Base-by-base conservation (phyloP, 2,329 filamentous ascomycete species). In the Dendryphion nanum region DNA sequence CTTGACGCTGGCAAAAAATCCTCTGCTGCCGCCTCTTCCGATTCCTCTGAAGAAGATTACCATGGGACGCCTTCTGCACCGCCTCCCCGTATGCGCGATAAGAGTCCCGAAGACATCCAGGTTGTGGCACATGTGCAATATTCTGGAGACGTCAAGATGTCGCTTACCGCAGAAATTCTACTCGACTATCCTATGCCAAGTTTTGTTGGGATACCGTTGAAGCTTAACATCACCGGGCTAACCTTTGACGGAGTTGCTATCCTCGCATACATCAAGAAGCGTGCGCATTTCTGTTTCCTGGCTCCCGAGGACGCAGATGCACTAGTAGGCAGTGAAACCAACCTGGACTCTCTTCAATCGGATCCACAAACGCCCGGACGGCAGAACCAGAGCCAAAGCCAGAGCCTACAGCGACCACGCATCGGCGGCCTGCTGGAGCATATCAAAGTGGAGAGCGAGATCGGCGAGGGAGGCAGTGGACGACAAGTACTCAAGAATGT, bases 161-260 rank as follows among this genome's bases (percentile, higher is more conserved):
- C 89, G 44, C 75, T 98, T 34, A 97, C 93, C 17, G 90, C 93
- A 1, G 90, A 97, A 67, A 95, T 98, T 29, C 74, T 97, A 20
- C 82, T 98, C 21, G 93, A 98, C 67, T 98, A 98, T 63, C 93
- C 93, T 1, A 97, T 97, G 88, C 90, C 90, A 28, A 95, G 88
- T 70, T 98, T 98, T 58, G 91, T 97, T 2, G 89, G 90, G 10
- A 91, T 98, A 44, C 93, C 93, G 1, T 77, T 98, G 32, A 91
- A 93, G 64, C 76, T 98, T 18, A 95, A 91, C 63, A 94, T 98
- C 51, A 97, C 93, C 1, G 93, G 93, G 0, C 70, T 98, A 43
- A 89, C 86, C 0, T 98, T 98, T 68, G 91, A 98, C 61, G 93
- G 93, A 1, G 87, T 97, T 7, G 91, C 90, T 1, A 87, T 97